Conservation (phyloP, 2,329 filamentous ascomycete genomes). For the Alternaria sp. region DNA sequence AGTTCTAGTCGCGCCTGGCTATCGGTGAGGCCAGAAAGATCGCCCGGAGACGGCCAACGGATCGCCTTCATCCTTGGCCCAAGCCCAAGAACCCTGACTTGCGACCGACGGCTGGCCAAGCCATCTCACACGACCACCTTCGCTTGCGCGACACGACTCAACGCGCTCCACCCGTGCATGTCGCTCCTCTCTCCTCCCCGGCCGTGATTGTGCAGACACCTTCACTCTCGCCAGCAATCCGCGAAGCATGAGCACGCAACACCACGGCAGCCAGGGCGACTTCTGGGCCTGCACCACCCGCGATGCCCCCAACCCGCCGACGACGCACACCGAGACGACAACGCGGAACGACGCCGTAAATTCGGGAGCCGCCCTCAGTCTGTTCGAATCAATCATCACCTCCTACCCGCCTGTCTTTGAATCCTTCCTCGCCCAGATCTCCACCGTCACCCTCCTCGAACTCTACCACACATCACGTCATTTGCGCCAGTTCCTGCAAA, state of each 20-base stretch:
- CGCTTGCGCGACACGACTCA: conserved; percentile 31
- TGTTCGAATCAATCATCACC: conserved; percentile 65
- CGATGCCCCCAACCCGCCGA: conserved; percentile 1
- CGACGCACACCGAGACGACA: conserved; percentile 14
- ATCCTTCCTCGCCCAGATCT: conserved; percentile 65
- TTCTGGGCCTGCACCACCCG: conserved; percentile 27
- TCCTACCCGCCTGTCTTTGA: conserved; percentile 67
- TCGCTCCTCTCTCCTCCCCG: conserved; percentile 33
- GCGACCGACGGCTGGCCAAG: conserved; percentile 15
- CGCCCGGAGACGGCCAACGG: conserved; percentile 16
- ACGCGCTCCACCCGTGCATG: conserved; percentile 42
- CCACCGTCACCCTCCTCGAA: conserved; percentile 64
- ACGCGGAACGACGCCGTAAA: conserved; percentile 9
- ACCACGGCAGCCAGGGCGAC: conserved; percentile 23
- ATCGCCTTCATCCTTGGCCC: conserved; percentile 22
- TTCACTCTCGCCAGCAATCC: conserved; percentile 26
- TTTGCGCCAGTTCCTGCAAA: conserved; percentile 63
- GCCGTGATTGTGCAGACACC: conserved; percentile 33
- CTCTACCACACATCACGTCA: conserved; percentile 67
- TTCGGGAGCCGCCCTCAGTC: conserved; percentile 34
- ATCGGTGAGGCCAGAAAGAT: conserved; percentile 10
- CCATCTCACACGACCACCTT: conserved; percentile 36
- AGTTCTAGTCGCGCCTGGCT: not conserved
- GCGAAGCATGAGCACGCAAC: conserved; percentile 41
- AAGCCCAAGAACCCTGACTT: conserved; percentile 10